Base-by-base conservation (phyloP, 805 yeast genomes). In the Candida oleophila region DNA sequence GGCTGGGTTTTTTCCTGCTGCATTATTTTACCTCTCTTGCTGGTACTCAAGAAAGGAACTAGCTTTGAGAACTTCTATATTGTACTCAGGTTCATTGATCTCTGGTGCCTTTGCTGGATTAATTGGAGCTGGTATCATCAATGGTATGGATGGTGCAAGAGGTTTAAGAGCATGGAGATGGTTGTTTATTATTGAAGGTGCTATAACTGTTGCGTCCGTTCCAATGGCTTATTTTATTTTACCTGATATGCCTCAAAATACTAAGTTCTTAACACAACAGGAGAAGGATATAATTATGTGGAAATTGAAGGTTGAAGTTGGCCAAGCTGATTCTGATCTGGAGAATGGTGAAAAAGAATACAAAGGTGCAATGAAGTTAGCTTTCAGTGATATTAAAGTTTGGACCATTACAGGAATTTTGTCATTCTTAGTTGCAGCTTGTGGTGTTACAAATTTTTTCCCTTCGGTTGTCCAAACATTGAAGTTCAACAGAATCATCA, bases 381-480 rank as follows among this genome's bases (percentile, higher is more conserved):
- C 77, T 3, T 44, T 64, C 34, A 64, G 58, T 40, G 81, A 76
- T 51, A 44, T 64, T 38, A 76, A 76, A 46, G 73, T 72, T n/a
- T 75, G 80, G 80, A 56, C 68, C n/a, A 56, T 75, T 33, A 68
- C 76, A 15, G 75, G 73, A 41, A 65, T 67, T 43, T 62, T 74
- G 20, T 62, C 78, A 2, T 73, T 71, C 60, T 61, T 75, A 22
- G 84, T 77, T 42, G 81, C 81, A 21, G 82, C 84, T 35, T 76
- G 81, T 52, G 83, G 84, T 59, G 82, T 80, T 41, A 77, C 83
- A 16, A 76, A 80, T 56, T 80, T 78, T 58, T 81, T 80, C 68
- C 86, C 86, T 22, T 71, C 84, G 0, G 80, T 82, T 22, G 85
- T 82, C 15, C 57, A 69, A 47, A 79, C 85, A 11, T 68, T 82